Conservation (phyloP, 2,329 filamentous ascomycete genomes). For the Penicillium sp. region DNA sequence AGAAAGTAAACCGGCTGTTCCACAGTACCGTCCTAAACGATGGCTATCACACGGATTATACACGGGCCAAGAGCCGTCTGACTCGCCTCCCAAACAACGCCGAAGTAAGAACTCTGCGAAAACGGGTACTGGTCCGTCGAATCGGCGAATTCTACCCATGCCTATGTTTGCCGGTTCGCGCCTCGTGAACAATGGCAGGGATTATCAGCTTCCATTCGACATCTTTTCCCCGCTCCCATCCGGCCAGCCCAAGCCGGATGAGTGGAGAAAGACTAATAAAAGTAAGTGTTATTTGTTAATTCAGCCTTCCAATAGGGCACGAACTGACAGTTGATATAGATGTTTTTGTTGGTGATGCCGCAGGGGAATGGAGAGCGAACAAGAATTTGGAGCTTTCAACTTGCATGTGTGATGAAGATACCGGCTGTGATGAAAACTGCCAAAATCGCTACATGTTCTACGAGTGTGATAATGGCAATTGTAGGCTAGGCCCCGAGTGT, state of each 20-base stretch:
- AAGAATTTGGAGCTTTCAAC: slow-evolving; percentile 74
- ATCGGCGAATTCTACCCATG: slow-evolving; percentile 63
- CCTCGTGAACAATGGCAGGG: slow-evolving; percentile 70
- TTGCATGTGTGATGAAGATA: slow-evolving; percentile 76
- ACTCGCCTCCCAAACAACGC: slow-evolving; percentile 54
- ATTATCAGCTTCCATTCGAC: slow-evolving; percentile 89
- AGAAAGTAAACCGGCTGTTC: slow-evolving; percentile 7
- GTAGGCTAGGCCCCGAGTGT: slow-evolving; percentile 77
- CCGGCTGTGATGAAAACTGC: slow-evolving; percentile 85
- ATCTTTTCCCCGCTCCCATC: slow-evolving; percentile 84
- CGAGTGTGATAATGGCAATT: slow-evolving; percentile 91
- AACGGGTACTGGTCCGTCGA: slow-evolving; percentile 32
- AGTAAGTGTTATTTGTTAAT: slow-evolving; percentile 61
- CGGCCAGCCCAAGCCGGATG: slow-evolving; percentile 87
- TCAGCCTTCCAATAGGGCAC: neutral
- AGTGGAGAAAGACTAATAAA: slow-evolving; percentile 89
- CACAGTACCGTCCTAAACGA: slow-evolving; percentile 62
- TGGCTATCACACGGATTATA: slow-evolving; percentile 86
- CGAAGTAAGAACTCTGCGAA: slow-evolving; percentile 47
- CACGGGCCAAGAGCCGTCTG: slow-evolving; percentile 71
- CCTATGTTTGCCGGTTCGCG: slow-evolving; percentile 80
- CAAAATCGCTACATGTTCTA: slow-evolving; percentile 97
- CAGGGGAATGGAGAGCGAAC: slow-evolving; percentile 77
- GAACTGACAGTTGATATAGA: slow-evolving; percentile 56
- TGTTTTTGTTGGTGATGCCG: slow-evolving; percentile 85